phyloP scores from a whole-genome alignment of 2,329 filamentous ascomycete species.

The Alternaria triticina region DNA sequence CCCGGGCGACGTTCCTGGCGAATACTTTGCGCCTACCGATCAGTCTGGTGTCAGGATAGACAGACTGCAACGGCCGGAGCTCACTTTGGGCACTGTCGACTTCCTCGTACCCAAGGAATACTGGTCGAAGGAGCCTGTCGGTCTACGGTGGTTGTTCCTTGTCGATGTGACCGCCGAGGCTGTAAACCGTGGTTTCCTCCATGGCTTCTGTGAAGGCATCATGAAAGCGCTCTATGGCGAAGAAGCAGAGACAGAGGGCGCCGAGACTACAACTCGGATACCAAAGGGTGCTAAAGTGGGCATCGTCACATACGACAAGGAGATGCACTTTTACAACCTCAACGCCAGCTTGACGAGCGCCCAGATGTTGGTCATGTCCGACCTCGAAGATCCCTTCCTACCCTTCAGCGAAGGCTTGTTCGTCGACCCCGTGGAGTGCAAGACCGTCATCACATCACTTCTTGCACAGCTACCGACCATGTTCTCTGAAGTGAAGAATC shows the following conservation, averaged over 20 bases:
- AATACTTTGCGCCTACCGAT: conserved; percentile 93
- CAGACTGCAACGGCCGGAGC: conserved; percentile 84
- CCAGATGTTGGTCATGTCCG: conserved; percentile 98
- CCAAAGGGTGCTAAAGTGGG: conserved; percentile 86
- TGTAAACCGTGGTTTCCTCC: conserved; percentile 86
- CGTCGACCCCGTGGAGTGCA: conserved; percentile 91
- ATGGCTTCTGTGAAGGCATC: conserved; percentile 90
- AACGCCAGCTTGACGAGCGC: conserved; percentile 80
- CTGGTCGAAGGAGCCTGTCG: conserved; percentile 93
- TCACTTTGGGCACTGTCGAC: conserved; percentile 91
- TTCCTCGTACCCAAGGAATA: conserved; percentile 98
- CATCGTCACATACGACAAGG: conserved; percentile 94
- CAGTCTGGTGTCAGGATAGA: conserved; percentile 87
- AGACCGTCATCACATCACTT: conserved; percentile 85
- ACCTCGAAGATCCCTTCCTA: conserved; percentile 95
- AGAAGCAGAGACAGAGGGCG: conserved; percentile 53
- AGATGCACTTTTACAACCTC: conserved; percentile 98
- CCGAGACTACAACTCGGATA: conserved; percentile 62
- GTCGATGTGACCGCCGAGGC: conserved; percentile 94
- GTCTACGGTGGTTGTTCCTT: conserved; percentile 85
- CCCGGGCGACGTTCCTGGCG: conserved; percentile 88
- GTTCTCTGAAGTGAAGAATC: conserved; percentile 86
- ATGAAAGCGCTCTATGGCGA: conserved; percentile 81
- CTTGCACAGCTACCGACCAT: conserved; percentile 81
- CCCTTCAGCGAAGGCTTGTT: conserved; percentile 91